Conservation (phyloP, 305 asterid species). For the Fraxinus dipetala region DNA sequence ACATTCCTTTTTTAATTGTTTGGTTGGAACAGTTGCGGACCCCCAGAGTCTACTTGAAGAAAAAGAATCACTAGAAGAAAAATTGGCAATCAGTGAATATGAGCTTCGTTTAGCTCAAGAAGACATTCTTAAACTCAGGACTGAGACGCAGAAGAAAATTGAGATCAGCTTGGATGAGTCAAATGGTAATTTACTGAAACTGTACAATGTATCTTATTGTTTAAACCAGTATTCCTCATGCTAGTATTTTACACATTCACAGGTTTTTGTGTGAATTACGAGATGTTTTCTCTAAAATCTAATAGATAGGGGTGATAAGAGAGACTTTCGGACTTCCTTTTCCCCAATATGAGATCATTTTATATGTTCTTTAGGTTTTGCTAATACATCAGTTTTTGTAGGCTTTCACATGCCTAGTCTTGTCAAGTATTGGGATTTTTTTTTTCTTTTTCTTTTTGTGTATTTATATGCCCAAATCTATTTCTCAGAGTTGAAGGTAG, state of each 20-base stretch:
- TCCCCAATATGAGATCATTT: constrained; percentile 11
- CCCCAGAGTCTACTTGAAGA: constrained; percentile 94
- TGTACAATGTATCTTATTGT: constrained; percentile 17
- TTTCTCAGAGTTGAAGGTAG: constrained; percentile 47
- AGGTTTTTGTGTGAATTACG: constrained; percentile 18
- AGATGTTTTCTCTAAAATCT: not conserved
- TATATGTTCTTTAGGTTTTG: constrained; percentile 21
- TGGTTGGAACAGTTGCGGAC: constrained; percentile 68
- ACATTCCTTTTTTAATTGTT: constrained; percentile 21
- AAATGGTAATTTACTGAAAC: constrained; percentile 39
- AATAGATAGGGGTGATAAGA: constrained; percentile 17
- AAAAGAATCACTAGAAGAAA: constrained; percentile 81
- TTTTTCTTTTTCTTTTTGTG: constrained; percentile 20
- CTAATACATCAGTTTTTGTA: constrained; percentile 4
- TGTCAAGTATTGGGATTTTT: not conserved
- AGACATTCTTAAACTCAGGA: constrained; percentile 71
- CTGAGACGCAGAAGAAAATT: constrained; percentile 65
- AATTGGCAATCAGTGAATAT: constrained; percentile 82
- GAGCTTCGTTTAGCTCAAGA: constrained; percentile 97
- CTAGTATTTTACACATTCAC: constrained; percentile 10
- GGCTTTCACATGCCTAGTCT: constrained; percentile 17
- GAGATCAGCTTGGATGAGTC: constrained; percentile 45
- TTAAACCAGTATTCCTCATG: constrained; percentile 15
- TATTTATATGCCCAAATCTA: constrained; percentile 28
- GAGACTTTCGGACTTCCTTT: constrained; percentile 17